These are phyloP conservation scores for Sporisorium exsertum DNA, from an alignment of 1,284 basidiomycete genomes.

Conservation along the genomic window DNA sequence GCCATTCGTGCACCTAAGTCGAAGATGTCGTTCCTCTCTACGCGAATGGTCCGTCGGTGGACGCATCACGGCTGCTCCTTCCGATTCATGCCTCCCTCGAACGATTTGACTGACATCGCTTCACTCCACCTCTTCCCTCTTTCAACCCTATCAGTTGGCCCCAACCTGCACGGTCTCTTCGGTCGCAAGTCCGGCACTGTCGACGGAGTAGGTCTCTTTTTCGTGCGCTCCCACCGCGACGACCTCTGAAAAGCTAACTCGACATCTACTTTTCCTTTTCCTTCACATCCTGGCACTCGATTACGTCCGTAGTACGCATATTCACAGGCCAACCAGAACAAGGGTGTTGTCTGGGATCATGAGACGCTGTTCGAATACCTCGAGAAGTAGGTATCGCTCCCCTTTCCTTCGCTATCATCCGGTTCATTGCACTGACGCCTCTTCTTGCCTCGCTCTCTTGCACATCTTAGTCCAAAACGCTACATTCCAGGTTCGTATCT, in stretches of 20 bases:
- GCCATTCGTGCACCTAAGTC: not conserved
- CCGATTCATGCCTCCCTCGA: not conserved
- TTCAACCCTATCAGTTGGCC: slow-evolving; percentile 77
- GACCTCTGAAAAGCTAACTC: too few relatives aligned
- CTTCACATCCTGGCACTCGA: too few relatives aligned
- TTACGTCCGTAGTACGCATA: too few relatives aligned
- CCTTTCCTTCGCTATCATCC: not conserved
- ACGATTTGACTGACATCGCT: not conserved
- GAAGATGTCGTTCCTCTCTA: not conserved
- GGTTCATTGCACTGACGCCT: not conserved
- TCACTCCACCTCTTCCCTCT: slow-evolving; percentile 72
- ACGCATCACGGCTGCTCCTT: not conserved
- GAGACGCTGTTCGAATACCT: slow-evolving; percentile 93
- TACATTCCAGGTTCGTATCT: slow-evolving; percentile 71
- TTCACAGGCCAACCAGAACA: slow-evolving; percentile 96
- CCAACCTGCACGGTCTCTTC: slow-evolving; percentile 88
- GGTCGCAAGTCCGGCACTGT: slow-evolving; percentile 86
- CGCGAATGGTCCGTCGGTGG: not conserved
- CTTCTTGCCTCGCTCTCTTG: not conserved
- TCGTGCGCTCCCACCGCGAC: too few relatives aligned
- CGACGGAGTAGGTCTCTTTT: too few relatives aligned
- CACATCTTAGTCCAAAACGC: slow-evolving; percentile 69
- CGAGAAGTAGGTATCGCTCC: slow-evolving; percentile 74
- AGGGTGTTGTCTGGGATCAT: slow-evolving; percentile 81
- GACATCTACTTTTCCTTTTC: too few relatives aligned